These are phyloP conservation scores for Claviceps sp. DNA, from an alignment of 2,329 filamentous ascomycete genomes.

Conservation along the genomic window DNA sequence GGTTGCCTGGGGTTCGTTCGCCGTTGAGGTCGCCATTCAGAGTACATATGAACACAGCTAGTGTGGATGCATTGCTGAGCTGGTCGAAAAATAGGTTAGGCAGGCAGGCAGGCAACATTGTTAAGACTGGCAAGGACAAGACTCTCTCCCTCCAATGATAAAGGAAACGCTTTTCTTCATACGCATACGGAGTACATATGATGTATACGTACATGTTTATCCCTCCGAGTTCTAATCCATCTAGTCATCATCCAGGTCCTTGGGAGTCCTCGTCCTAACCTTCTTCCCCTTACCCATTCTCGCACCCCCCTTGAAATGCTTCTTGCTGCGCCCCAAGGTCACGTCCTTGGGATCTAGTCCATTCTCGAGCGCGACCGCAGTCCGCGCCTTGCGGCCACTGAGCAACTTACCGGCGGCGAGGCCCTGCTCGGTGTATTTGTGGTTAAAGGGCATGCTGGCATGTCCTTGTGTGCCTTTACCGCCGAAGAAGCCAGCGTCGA, in stretches of 20 bases:
- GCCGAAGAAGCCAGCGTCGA: conserved; percentile 87
- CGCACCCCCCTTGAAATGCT: conserved; percentile 79
- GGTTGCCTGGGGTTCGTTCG: too few species aligned
- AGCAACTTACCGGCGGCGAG: conserved; percentile 45
- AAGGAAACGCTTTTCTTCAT: too few species aligned
- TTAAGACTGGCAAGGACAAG: too few species aligned
- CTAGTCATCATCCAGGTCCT: conserved; percentile 6
- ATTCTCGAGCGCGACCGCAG: conserved; percentile 71
- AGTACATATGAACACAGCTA: too few species aligned
- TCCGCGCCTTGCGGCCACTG: conserved; percentile 68
- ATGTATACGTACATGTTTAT: too few species aligned
- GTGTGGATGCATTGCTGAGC: too few species aligned
- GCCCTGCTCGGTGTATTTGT: conserved; percentile 79
- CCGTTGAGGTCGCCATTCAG: too few species aligned
- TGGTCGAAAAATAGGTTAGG: too few species aligned
- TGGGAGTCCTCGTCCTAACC: conserved; percentile 2
- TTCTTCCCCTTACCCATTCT: conserved; percentile 43
- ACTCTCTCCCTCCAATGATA: too few species aligned
- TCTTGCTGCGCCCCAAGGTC: conserved; percentile 56
- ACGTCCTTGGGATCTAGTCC: conserved; percentile 74
- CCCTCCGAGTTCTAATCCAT: background rate
- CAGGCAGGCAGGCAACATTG: too few species aligned
- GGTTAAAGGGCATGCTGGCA: conserved; percentile 69
- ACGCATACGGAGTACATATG: background rate
- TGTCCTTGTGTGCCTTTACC: conserved; percentile 50